Evolutionary conservation across 225 moss, liverwort and hornwort species (phyloP).

Genomic region (Polytrichum formosum): DNA sequence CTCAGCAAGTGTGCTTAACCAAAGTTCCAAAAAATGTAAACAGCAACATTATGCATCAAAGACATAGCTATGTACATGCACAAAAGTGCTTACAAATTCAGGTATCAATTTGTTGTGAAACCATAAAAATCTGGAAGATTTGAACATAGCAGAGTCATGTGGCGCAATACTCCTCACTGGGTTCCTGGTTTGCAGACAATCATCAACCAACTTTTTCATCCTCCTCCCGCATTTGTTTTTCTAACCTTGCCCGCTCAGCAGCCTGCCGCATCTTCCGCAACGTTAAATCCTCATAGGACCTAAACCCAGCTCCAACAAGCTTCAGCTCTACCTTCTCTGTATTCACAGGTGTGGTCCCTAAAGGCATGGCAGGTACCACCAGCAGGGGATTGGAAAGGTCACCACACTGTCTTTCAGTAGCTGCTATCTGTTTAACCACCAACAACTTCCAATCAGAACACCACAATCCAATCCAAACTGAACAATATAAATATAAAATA

Average conservation of each 20-base stretch:
- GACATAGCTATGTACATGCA: background rate
- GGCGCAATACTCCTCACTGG: background rate
- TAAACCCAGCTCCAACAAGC: slow-evolving; percentile 41
- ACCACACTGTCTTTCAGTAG: slow-evolving; percentile 60
- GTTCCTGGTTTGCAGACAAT: background rate
- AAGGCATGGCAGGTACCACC: slow-evolving; percentile 42
- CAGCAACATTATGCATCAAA: background rate
- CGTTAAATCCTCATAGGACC: slow-evolving; percentile 33
- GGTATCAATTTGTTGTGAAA: background rate
- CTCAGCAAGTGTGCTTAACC: too few relatives aligned
- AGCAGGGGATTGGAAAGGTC: slow-evolving; percentile 72
- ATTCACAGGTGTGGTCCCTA: background rate
- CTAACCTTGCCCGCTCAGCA: slow-evolving; percentile 47
- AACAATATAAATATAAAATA: too few relatives aligned
- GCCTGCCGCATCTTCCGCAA: slow-evolving; percentile 53
- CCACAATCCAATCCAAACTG: too few relatives aligned
- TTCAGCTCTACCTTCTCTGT: slow-evolving; percentile 6
- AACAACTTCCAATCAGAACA: too few relatives aligned
- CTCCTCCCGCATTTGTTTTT: slow-evolving; percentile 42
- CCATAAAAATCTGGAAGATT: background rate
- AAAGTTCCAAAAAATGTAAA: background rate
- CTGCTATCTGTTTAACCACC: slow-evolving; percentile 23
- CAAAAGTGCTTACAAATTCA: background rate
- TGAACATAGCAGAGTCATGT: background rate
- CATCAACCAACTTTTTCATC: slow-evolving; percentile 22